Evolutionary conservation across 2,329 filamentous ascomycete species (phyloP), one percentile per base, ranked within the genome.

Genomic region (Pestalotiopsis sp.): DNA sequence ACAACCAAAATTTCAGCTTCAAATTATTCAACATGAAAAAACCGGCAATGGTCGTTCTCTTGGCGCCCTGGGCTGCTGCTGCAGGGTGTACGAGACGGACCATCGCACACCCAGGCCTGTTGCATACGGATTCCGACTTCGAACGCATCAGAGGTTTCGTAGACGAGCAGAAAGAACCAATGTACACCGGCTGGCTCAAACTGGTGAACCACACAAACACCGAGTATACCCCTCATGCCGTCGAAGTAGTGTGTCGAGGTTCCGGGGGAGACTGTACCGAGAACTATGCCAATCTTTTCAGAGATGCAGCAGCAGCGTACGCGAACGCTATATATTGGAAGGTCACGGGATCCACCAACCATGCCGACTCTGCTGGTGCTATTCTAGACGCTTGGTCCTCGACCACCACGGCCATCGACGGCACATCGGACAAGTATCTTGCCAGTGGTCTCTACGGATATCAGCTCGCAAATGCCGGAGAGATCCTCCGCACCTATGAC

Each of bases 391-490:
- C 74, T 2, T 85, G 82, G 83, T 73, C 73, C 17, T 72, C 71
- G 5, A 81, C 78, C 1, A 69, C 84, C 5, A 76, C 72, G 0
- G 61, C 65, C 2, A 78, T 84, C 41, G 70, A 68, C 14, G 82
- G 82, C 0, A 77, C 69, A 27, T 72, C 75, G 4, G 82, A 84
- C 68, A 77, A 72, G 31, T 81, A 76, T 67, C 80, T 85, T 2
- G 79, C 80, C 0, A 75, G 81, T 0, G 83, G 84, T 0, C 70
- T 85, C 2, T 82, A 85, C 41, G 83, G 84, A 0, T 84, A 84
- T 67, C 76, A 85, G 69, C 74, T 85, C 13, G 83, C 83, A 17
- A 85, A 85, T 61, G 83, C 80, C 0, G 84, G 78, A 0, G 84
- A 85, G 69, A 74, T 85, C 1, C 73, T 85, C 61, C 74, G 81